Evolutionary conservation across 2,329 filamentous ascomycete genomes (phyloP).

Genomic region (Clonostachys chloroleuca): DNA sequence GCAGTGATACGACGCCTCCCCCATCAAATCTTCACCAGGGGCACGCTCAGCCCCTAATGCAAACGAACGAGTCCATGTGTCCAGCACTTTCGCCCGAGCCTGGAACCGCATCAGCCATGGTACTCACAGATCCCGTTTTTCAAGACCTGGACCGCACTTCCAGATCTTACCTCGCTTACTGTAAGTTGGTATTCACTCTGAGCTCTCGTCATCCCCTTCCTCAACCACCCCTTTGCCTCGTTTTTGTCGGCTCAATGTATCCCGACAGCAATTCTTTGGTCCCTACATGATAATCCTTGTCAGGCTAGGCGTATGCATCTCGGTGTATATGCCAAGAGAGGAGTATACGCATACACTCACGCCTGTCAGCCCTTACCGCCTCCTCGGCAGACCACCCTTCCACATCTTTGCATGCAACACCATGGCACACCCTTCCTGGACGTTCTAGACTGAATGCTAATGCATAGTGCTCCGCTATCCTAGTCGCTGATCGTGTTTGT

Average conservation of each 20-base stretch:
- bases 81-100: background rate
- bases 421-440: no score
- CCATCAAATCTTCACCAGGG: background rate
- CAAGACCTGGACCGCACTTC: slow-evolving; percentile 43
- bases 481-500: slow-evolving; percentile 44
- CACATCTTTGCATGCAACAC: no score
- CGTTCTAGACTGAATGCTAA: slow-evolving; percentile 12
- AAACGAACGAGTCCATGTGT: background rate
- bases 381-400: no score
- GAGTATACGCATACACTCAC: no score
- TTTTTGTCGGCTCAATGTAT: no score
- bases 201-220: no score
- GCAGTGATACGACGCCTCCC: background rate
- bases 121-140: slow-evolving; percentile 49
- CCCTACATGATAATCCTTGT: no score
- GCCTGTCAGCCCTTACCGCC: no score
- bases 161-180: slow-evolving; percentile 44
- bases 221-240: no score
- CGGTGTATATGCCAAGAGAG: no score
- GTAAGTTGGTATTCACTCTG: slow-evolving; percentile 23
- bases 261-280: no score
- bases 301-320: no score
- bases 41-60: background rate
- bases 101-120: slow-evolving; percentile 5
- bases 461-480: slow-evolving; percentile 3